Conservation (phyloP, 352 stramenopile species). For the Aphanomyces astaci region DNA sequence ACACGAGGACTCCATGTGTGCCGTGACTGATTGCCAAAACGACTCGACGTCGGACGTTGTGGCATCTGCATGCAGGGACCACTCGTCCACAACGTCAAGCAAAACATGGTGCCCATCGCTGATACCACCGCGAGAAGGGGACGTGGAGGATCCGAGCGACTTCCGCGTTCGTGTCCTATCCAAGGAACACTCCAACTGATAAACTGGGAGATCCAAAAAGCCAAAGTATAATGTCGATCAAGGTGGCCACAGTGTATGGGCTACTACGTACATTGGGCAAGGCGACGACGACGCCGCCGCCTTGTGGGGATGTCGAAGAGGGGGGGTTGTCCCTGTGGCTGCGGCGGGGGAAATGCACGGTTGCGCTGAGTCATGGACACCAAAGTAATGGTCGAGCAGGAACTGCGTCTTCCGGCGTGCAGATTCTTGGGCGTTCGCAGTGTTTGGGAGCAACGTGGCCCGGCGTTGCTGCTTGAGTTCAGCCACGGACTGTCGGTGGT, state of each 20-base stretch:
- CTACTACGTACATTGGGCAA: not conserved
- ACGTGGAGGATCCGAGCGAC: not conserved
- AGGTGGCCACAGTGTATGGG: too few species aligned
- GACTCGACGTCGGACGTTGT: conserved; percentile 36
- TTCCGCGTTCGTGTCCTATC: too few species aligned
- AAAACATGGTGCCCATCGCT: conserved; percentile 38
- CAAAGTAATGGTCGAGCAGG: conserved; percentile 63
- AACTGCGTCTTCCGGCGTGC: conserved; percentile 60
- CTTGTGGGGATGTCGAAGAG: not conserved
- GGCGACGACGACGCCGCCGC: not conserved
- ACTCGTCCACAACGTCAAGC: conserved; percentile 58
- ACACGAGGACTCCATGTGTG: conserved; percentile 67
- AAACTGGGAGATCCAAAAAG: too few species aligned
- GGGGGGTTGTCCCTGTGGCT: too few species aligned
- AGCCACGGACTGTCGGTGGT: conserved; percentile 34
- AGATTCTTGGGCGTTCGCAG: conserved; percentile 35
- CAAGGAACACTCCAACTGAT: too few species aligned
- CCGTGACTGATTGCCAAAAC: conserved; percentile 56
- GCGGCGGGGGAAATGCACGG: too few species aligned
- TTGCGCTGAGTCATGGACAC: conserved; percentile 28
- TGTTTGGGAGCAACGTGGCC: conserved; percentile 35
- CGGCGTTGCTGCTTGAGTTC: conserved; percentile 34
- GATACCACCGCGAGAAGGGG: conserved; percentile 9
- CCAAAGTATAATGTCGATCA: too few species aligned
- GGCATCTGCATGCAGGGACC: conserved; percentile 38